phyloP scores from a whole-genome alignment of 1,139 yeast species.

The Scheffersomyces illinoinensis region DNA sequence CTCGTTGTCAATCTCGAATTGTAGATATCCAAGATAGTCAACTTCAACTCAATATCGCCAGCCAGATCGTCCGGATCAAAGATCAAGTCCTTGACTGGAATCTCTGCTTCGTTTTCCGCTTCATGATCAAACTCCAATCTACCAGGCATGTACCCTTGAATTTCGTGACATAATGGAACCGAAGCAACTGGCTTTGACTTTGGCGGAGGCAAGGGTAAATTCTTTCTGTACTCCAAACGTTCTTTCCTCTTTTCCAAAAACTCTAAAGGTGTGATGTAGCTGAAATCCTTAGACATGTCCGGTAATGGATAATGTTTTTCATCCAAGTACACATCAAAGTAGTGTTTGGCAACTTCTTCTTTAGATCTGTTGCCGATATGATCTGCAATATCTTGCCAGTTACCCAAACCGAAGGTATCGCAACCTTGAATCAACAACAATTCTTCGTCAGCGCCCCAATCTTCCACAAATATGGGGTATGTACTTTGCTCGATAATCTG shows the following conservation, averaged over 20 bases:
- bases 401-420: conserved; percentile 88
- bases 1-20: conserved; percentile 86
- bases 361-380: conserved; percentile 90
- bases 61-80: conserved; percentile 92
- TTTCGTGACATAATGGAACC: conserved; percentile 93
- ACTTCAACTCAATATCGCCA: conserved; percentile 84
- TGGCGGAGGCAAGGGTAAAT: conserved; percentile 71
- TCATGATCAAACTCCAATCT: conserved; percentile 94
- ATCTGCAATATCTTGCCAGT: conserved; percentile 96
- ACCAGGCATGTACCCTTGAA: conserved; percentile 99
- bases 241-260: conserved; percentile 69
- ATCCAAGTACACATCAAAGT: conserved; percentile 66
- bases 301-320: conserved; percentile 79
- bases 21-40: conserved; percentile 85
- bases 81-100: conserved; percentile 89
- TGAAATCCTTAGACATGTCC: conserved; percentile 71
- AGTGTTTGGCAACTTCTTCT: conserved; percentile 89
- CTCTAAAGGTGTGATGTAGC: conserved; percentile 61
- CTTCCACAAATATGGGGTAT: conserved; percentile 84
- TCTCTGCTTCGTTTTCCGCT: conserved; percentile 95
- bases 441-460: conserved; percentile 99
- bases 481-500: conserved; percentile 91
- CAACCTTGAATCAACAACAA: conserved; percentile 84
- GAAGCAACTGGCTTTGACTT: conserved; percentile 88
- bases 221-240: conserved; percentile 65